Conservation (phyloP, 306 rosid species). For the Mucuna pruriens region DNA sequence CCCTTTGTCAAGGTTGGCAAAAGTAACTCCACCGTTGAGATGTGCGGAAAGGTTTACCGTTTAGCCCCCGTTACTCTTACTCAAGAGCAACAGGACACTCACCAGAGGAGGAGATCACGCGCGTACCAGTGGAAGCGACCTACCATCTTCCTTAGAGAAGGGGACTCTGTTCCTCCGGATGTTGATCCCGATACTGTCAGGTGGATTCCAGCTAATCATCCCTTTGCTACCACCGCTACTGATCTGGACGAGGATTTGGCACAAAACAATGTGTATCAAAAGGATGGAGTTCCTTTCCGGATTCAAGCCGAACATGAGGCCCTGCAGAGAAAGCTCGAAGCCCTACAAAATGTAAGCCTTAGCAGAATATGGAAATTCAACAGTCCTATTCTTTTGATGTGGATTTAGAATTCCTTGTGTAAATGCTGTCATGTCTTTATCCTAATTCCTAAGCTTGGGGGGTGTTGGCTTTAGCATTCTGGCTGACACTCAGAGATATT, state of each 20-base stretch:
- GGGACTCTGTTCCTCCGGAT: slow-evolving; percentile 79
- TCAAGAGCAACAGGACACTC: slow-evolving; percentile 74
- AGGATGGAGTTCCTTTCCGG: slow-evolving; percentile 94
- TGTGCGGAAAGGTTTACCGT: slow-evolving; percentile 95
- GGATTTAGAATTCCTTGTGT: slow-evolving; percentile 32
- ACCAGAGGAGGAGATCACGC: slow-evolving; percentile 86
- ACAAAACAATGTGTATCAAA: slow-evolving; percentile 83
- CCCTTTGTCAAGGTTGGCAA: slow-evolving; percentile 87
- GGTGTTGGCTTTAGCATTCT: slow-evolving; percentile 13
- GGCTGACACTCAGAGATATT: neutral
- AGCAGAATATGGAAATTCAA: slow-evolving; percentile 21
- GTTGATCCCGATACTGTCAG: slow-evolving; percentile 90
- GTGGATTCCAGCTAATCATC: slow-evolving; percentile 97
- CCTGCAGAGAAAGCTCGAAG: slow-evolving; percentile 81
- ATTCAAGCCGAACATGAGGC: slow-evolving; percentile 97
- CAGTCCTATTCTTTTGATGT: neutral
- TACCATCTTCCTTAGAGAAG: slow-evolving; percentile 84
- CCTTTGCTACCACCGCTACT: slow-evolving; percentile 86
- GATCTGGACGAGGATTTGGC: slow-evolving; percentile 91
- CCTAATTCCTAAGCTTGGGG: neutral
- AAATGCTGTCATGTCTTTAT: neutral
- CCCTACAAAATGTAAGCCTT: slow-evolving; percentile 74
- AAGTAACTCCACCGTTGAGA: slow-evolving; percentile 75
- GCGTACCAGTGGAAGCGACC: slow-evolving; percentile 99
- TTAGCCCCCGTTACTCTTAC: slow-evolving; percentile 96